Conservation (phyloP, 768 basidiomycete species). For the Boletus insuetus region DNA sequence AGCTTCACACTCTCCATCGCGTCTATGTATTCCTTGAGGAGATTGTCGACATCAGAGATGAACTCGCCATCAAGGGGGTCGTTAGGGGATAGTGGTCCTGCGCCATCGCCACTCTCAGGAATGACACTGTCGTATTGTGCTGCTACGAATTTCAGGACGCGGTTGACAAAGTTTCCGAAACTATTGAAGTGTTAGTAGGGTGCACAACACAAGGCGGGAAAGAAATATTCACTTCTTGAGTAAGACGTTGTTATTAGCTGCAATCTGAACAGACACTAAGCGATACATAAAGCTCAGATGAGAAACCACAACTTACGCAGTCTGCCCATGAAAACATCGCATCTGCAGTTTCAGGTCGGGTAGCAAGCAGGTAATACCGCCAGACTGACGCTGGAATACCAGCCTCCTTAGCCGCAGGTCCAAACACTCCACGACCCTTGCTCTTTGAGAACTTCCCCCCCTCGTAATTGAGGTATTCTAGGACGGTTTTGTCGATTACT, state of each 20-base stretch:
- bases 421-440: conserved; percentile 94
- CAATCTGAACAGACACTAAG: conserved; percentile 49
- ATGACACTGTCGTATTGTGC: conserved; percentile 79
- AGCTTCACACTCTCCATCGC: conserved; percentile 92
- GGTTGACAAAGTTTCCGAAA: conserved; percentile 98
- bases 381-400: conserved; percentile 93
- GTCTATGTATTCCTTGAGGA: conserved; percentile 76
- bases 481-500: not conserved
- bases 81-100: conserved; percentile 68
- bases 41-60: conserved; percentile 71
- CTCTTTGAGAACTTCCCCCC: conserved; percentile 99
- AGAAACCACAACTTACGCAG: conserved; percentile 56
- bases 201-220: not conserved
- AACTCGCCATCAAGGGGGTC: conserved; percentile 72
- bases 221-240: conserved; percentile 74
- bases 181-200: conserved; percentile 34
- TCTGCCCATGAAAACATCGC: conserved; percentile 97
- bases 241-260: conserved; percentile 89
- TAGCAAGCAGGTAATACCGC: conserved; percentile 93
- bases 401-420: conserved; percentile 89
- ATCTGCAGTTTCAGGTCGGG: conserved; percentile 90
- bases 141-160: conserved; percentile 86
- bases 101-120: conserved; percentile 71
- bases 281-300: not conserved
- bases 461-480: conserved; percentile 98